Base-by-base conservation (phyloP, 2,329 filamentous ascomycete species). In the Arthroderma sp. region DNA sequence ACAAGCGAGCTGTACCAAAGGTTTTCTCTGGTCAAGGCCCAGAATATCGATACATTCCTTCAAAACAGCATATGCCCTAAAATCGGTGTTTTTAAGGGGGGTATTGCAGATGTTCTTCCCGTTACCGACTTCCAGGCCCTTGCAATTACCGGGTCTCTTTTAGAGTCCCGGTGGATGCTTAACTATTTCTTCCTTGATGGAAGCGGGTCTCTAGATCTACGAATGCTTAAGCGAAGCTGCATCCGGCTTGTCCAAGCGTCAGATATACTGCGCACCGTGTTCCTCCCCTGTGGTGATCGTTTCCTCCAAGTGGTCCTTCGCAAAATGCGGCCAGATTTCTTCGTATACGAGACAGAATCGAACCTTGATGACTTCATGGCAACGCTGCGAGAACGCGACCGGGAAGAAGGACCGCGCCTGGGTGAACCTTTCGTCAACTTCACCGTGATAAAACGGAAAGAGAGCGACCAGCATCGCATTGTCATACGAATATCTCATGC, bases 181-280 rank as follows among this genome's bases (percentile, higher is more conserved):
- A 72, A 75, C 4, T 81, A 84, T 54, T 75, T 83, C 58, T 76
- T 77, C 58, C 72, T 83, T 44, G 69, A 75, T 27, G 68, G 50
- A 37, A 46, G 55, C 0, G 60, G 79, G 10, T 64, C 80, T 42
- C 54, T 67, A 9, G 59, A 66, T 7, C 67, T 68, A 8, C 66
- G 80, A 27, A 62, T 71, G 30, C 54, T 66, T 1, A 58, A 61
- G 28, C 58, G 64, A 33, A 63, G 62, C 43, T 66, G 64, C 45
- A 50, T 65, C 44, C 59, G 75, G 31, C 70, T 83, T 3, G 73
- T 83, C 1, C 60, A 69, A 2, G 67, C 66, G 5, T 78, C 82
- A 55, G 78, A 82, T 52, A 78, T 83, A 27, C 64, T 83, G 2
- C 73, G 78, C 4, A 83, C 79, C 0, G 74, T 82, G 4, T 83